These are phyloP conservation scores for Biscogniauxia mediterranea DNA, from an alignment of 2,329 filamentous ascomycete genomes.

Conservation along the genomic window DNA sequence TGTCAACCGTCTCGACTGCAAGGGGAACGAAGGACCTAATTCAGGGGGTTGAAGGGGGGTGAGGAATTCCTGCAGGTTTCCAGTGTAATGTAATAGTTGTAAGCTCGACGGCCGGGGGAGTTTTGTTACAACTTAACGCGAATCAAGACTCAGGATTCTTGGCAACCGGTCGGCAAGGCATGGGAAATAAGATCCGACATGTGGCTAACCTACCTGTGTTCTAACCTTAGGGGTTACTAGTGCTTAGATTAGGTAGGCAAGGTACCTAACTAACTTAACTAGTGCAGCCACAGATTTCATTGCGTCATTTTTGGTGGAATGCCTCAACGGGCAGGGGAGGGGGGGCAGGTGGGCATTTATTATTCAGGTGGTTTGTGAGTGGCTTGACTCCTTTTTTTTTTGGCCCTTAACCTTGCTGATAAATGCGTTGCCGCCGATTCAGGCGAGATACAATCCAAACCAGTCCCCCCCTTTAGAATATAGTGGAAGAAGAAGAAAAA, in stretches of 20 bases:
- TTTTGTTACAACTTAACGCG: conserved; percentile 1
- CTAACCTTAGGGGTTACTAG: too few relatives aligned
- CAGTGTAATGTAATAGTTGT: too few relatives aligned
- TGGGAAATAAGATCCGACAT: background rate
- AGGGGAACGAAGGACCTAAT: conserved; percentile 2
- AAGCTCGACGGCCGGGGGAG: background rate
- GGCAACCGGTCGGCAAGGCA: conserved; percentile 1
- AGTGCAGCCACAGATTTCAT: background rate
- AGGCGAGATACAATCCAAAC: background rate
- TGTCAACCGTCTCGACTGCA: conserved; percentile 6
- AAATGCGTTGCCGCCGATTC: conserved; percentile 2
- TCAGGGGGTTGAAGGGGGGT: conserved; percentile 16
- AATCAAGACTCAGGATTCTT: conserved; percentile 12
- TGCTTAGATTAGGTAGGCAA: too few relatives aligned
- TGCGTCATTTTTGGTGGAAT: background rate
- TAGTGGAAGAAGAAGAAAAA: background rate
- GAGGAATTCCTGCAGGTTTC: background rate
- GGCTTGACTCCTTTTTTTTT: too few relatives aligned
- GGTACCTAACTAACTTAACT: too few relatives aligned
- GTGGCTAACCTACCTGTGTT: too few relatives aligned
- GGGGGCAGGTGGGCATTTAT: too few relatives aligned
- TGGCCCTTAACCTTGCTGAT: conserved; percentile 2
- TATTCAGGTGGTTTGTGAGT: too few relatives aligned
- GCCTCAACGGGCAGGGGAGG: too few relatives aligned
- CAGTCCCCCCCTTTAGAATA: background rate